Evolutionary conservation across 2,329 filamentous ascomycete species (phyloP).

Genomic region (Penicillium palitans): DNA sequence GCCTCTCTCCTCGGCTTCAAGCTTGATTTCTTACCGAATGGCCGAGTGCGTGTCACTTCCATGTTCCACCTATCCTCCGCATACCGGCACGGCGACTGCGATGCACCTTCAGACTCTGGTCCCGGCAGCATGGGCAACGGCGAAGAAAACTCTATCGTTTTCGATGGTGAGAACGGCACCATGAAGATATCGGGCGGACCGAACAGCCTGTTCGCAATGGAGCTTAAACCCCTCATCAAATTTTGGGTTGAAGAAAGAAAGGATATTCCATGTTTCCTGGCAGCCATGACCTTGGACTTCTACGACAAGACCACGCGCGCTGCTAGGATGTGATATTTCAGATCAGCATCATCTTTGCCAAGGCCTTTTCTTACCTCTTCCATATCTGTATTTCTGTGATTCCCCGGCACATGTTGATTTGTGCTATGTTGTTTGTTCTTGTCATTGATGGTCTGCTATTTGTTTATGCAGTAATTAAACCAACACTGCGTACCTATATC

Average conservation of each 20-base stretch:
- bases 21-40: slow-evolving; percentile 94
- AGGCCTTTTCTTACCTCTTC: slow-evolving; percentile 2
- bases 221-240: slow-evolving; percentile 82
- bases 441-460: neutral
- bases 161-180: slow-evolving; percentile 89
- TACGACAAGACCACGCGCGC: slow-evolving; percentile 64
- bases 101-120: slow-evolving; percentile 62
- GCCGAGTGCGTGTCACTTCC: slow-evolving; percentile 86
- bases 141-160: slow-evolving; percentile 65
- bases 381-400: slow-evolving; percentile 24
- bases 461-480: neutral
- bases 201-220: slow-evolving; percentile 77
- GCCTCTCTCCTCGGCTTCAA: slow-evolving; percentile 92
- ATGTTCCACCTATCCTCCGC: slow-evolving; percentile 72
- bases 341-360: neutral
- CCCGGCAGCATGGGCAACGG: slow-evolving; percentile 48
- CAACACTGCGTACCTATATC: neutral
- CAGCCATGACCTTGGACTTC: slow-evolving; percentile 88
- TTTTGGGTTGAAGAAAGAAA: slow-evolving; percentile 96
- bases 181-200: slow-evolving; percentile 98
- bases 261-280: slow-evolving; percentile 89
- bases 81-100: slow-evolving; percentile 44
- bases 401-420: slow-evolving; percentile 27
- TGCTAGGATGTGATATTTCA: slow-evolving; percentile 32
- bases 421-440: slow-evolving; percentile 25